Evolutionary conservation across 495 filamentous ascomycete genomes (phyloP).

Genomic region (Penicillium flavigenum): DNA sequence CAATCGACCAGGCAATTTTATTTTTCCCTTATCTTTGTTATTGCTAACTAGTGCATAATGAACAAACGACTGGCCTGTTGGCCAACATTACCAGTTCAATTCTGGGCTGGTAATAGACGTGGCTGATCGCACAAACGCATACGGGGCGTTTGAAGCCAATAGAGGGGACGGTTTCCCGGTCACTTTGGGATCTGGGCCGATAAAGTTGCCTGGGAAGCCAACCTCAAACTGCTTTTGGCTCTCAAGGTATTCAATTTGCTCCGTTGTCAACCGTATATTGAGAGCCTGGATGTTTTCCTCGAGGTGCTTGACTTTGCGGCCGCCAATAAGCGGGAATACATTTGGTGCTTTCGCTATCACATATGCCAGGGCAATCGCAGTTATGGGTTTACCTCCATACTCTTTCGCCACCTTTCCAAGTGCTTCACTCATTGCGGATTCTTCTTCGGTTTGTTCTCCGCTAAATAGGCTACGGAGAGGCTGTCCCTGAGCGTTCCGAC

Average conservation of each 20-base stretch:
- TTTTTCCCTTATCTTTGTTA: background rate
- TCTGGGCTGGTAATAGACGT: background rate
- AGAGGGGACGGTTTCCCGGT: slow-evolving; percentile 18
- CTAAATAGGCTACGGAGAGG: slow-evolving; percentile 20
- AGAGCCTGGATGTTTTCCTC: slow-evolving; percentile 59
- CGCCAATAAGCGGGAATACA: slow-evolving; percentile 71
- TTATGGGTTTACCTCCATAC: slow-evolving; percentile 47
- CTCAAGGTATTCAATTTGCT: slow-evolving; percentile 58
- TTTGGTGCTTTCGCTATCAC: slow-evolving; percentile 67
- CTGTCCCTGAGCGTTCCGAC: slow-evolving; percentile 32
- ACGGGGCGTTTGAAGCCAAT: slow-evolving; percentile 1
- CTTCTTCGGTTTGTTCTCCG: slow-evolving; percentile 34
- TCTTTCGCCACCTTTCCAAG: slow-evolving; percentile 54
- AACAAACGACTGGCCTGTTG: background rate
- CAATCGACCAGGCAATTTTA: background rate
- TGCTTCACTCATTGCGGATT: slow-evolving; percentile 45
- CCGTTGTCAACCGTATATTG: slow-evolving; percentile 45
- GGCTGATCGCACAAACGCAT: background rate
- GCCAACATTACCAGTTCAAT: background rate
- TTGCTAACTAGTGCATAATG: background rate
- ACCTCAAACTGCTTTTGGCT: slow-evolving; percentile 45
- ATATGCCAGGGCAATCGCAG: slow-evolving; percentile 66
- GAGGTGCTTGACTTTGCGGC: slow-evolving; percentile 59
- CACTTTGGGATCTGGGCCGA: slow-evolving; percentile 39
- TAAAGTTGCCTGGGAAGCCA: slow-evolving; percentile 54